Conservation (phyloP, 257 asterid genomes). For the Plectranthus barbatus region DNA sequence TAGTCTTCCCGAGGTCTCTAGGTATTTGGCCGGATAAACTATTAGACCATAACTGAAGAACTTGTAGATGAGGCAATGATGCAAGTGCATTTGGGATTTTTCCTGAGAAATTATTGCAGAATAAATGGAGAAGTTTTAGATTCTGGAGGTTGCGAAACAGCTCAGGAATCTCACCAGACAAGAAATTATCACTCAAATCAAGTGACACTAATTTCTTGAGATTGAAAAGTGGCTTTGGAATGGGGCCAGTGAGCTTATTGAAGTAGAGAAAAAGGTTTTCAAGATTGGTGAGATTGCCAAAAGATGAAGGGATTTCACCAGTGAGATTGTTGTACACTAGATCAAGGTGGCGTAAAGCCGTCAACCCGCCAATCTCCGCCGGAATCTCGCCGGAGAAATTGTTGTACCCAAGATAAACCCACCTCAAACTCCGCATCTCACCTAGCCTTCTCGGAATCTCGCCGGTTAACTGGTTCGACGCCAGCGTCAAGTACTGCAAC, state of each 20-base stretch:
- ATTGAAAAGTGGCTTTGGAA: slow-evolving; percentile 46
- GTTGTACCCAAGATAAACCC: slow-evolving; percentile 74
- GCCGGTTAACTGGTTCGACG: slow-evolving; percentile 65
- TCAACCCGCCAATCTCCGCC: slow-evolving; percentile 41
- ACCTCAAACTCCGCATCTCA: slow-evolving; percentile 37
- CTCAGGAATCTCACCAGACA: slow-evolving; percentile 64
- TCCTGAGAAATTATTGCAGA: slow-evolving; percentile 65
- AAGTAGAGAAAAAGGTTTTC: slow-evolving; percentile 55
- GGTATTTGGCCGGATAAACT: slow-evolving; percentile 60
- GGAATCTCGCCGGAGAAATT: slow-evolving; percentile 76
- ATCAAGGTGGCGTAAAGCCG: slow-evolving; percentile 50
- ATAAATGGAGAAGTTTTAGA: slow-evolving; percentile 66
- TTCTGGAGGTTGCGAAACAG: slow-evolving; percentile 24
- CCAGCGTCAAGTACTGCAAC: slow-evolving; percentile 54
- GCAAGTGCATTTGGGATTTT: slow-evolving; percentile 53
- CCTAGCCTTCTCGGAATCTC: slow-evolving; percentile 52
- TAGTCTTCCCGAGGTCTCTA: slow-evolving; percentile 38
- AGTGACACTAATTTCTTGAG: slow-evolving; percentile 52
- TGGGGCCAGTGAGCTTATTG: slow-evolving; percentile 59
- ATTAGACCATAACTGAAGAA: slow-evolving; percentile 82
- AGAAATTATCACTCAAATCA: slow-evolving; percentile 66
- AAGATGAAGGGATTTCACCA: slow-evolving; percentile 67
- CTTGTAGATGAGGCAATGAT: slow-evolving; percentile 49
- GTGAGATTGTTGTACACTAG: slow-evolving; percentile 72
- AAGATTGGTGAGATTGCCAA: slow-evolving; percentile 72